Evolutionary conservation across 352 stramenopile genomes (phyloP).

Genomic region (Globisporangium camurandrum): DNA sequence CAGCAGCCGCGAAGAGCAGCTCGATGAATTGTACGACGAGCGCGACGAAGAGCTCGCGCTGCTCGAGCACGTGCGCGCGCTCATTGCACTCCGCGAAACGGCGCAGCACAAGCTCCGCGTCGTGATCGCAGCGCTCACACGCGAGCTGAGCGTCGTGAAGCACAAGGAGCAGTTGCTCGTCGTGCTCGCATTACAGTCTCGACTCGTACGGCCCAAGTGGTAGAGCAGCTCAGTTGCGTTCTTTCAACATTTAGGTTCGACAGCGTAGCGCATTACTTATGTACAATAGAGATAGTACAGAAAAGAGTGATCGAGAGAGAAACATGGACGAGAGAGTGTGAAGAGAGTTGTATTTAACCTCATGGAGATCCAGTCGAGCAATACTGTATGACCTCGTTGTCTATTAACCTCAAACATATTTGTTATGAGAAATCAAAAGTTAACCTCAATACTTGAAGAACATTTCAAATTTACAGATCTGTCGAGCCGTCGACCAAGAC

Average conservation of each 20-base stretch:
- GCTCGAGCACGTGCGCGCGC: conserved; percentile 38
- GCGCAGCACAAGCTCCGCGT: conserved; percentile 30
- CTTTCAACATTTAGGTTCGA: no score
- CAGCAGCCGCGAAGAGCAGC: conserved; percentile 34
- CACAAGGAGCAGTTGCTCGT: conserved; percentile 45
- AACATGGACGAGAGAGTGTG: background rate
- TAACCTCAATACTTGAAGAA: no score
- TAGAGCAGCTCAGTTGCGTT: no score
- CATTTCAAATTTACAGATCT: no score
- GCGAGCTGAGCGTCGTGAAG: conserved; percentile 31
- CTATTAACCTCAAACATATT: no score
- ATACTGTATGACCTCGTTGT: no score
- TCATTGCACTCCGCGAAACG: conserved; percentile 37
- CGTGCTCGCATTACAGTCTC: conserved; percentile 37
- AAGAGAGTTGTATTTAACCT: background rate
- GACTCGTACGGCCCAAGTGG: conserved; percentile 40
- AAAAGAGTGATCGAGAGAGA: no score
- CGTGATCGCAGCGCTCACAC: conserved; percentile 30
- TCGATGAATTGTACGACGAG: conserved; percentile 51
- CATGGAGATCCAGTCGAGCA: background rate
- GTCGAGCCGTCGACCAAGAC: no score
- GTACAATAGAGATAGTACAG: no score
- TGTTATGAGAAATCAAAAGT: no score
- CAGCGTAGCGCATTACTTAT: no score
- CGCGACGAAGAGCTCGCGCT: conserved; percentile 52